Percentiles rank a stretch among this genome's conserved stretches.
Conservation (phyloP, 2,329 filamentous ascomycete species). For the Penicillium sp. region DNA sequence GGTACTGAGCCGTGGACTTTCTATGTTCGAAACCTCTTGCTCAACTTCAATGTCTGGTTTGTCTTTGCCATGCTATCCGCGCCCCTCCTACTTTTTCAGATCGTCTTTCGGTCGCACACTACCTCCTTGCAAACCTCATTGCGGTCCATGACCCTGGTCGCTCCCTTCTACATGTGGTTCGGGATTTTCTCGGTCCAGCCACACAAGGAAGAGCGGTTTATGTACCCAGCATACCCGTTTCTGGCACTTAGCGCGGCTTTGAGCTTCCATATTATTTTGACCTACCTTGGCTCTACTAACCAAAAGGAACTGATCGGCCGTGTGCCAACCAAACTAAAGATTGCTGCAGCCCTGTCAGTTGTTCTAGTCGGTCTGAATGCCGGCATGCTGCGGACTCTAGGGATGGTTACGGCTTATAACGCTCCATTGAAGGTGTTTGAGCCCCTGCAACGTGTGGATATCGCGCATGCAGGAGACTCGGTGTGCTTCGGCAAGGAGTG, state of each 20-base stretch:
- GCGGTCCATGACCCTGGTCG: slow-evolving; percentile 73
- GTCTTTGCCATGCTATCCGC: slow-evolving; percentile 71
- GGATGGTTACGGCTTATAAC: slow-evolving; percentile 76
- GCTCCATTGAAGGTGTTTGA: slow-evolving; percentile 70
- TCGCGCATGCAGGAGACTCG: slow-evolving; percentile 62
- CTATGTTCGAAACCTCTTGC: slow-evolving; percentile 82
- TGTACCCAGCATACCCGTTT: slow-evolving; percentile 95
- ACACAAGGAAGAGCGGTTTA: slow-evolving; percentile 97
- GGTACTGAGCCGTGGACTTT: slow-evolving; percentile 97
- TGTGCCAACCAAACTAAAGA: slow-evolving; percentile 73
- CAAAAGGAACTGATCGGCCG: slow-evolving; percentile 66
- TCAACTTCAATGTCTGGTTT: slow-evolving; percentile 98
- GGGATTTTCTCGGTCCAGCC: slow-evolving; percentile 87
- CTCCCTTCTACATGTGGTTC: slow-evolving; percentile 94
- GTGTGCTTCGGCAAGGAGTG: slow-evolving; percentile 96
- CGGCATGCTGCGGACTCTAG: slow-evolving; percentile 70
- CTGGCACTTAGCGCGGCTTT: slow-evolving; percentile 86
- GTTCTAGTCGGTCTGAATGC: slow-evolving; percentile 65
- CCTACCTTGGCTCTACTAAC: slow-evolving; percentile 69
- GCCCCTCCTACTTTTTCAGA: slow-evolving; percentile 74
- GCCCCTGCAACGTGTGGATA: slow-evolving; percentile 47
- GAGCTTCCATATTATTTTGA: slow-evolving; percentile 75
- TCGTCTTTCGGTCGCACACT: slow-evolving; percentile 60
- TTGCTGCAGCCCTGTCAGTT: slow-evolving; percentile 60
- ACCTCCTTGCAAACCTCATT: slow-evolving; percentile 68